Evolutionary conservation across 805 yeast genomes (phyloP).

Genomic region (Groenewaldozyma tartarivorans): DNA sequence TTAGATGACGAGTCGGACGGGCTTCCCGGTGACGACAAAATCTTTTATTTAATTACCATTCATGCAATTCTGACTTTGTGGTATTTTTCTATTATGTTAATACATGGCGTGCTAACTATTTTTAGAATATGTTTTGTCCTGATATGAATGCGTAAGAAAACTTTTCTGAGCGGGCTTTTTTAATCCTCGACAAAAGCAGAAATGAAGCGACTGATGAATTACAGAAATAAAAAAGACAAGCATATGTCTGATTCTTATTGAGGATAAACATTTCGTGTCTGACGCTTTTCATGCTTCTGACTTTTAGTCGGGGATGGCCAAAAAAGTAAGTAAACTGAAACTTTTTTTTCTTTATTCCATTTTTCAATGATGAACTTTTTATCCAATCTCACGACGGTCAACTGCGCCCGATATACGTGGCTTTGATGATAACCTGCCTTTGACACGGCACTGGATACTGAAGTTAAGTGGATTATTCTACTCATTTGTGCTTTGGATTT

Average conservation of each 20-base stretch:
- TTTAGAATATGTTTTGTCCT: background rate
- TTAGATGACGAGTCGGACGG: constrained; percentile 99
- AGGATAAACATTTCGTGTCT: constrained; percentile 58
- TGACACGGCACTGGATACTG: constrained; percentile 70
- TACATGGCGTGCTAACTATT: background rate
- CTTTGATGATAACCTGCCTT: constrained; percentile 70
- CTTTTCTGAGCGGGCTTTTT: background rate
- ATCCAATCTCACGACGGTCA: constrained; percentile 66
- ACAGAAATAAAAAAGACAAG: constrained; percentile 66
- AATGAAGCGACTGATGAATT: constrained; percentile 6
- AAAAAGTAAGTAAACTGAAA: constrained; percentile 12
- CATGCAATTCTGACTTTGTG: constrained; percentile 71
- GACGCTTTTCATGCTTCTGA: constrained; percentile 29
- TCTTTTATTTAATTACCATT: constrained; percentile 66
- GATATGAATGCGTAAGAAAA: background rate
- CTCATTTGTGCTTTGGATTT: too few species aligned
- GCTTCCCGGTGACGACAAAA: constrained; percentile 94
- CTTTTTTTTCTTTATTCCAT: background rate
- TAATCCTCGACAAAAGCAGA: background rate
- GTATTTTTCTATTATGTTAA: background rate
- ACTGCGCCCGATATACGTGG: constrained; percentile 46
- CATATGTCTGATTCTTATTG: constrained; percentile 87
- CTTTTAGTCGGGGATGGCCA: background rate
- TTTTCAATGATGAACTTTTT: constrained; percentile 39
- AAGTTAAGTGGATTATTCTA: too few species aligned